Evolutionary conservation across 352 stramenopile species (phyloP).

Genomic region (Ochromonadaceae sp.): DNA sequence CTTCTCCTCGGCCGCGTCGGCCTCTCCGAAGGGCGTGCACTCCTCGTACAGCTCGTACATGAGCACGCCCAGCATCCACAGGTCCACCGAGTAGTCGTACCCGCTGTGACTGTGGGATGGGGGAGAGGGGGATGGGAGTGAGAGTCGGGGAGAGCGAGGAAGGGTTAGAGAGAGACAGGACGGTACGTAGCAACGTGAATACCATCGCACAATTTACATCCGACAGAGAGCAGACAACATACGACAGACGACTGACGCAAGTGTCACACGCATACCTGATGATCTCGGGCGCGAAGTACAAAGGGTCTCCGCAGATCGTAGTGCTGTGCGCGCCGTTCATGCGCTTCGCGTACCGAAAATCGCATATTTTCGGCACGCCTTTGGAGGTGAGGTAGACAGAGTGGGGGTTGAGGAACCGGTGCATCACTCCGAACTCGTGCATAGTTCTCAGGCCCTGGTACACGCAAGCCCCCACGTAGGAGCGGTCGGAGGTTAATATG

Average conservation of each 20-base stretch:
- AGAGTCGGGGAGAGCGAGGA: too few relatives aligned
- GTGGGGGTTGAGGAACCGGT: conserved; percentile 28
- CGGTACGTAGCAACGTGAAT: too few relatives aligned
- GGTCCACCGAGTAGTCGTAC: conserved; percentile 30
- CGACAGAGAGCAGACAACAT: too few relatives aligned
- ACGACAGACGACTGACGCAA: too few relatives aligned
- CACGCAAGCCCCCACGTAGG: conserved; percentile 31
- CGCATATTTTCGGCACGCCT: conserved; percentile 14
- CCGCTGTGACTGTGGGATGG: too few relatives aligned
- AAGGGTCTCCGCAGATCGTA: conserved; percentile 30
- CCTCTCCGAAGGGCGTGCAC: background rate
- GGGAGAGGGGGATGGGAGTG: too few relatives aligned
- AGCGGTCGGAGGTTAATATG: conserved; percentile 19
- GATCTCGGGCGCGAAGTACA: conserved; percentile 31
- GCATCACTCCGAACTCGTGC: conserved; percentile 28
- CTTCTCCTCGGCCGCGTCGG: background rate
- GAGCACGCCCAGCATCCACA: conserved; percentile 30
- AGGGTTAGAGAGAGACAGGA: too few relatives aligned
- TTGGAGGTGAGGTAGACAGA: conserved; percentile 13
- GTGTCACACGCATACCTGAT: too few relatives aligned
- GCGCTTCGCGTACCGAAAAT: conserved; percentile 33
- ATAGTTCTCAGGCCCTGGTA: conserved; percentile 21
- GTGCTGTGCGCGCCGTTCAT: conserved; percentile 19
- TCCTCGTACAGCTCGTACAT: conserved; percentile 30
- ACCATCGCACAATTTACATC: too few relatives aligned